Evolutionary conservation across 352 stramenopile genomes (phyloP), one percentile per base, ranked within the genome.

Genomic region (Globisporangium camurandrum): DNA sequence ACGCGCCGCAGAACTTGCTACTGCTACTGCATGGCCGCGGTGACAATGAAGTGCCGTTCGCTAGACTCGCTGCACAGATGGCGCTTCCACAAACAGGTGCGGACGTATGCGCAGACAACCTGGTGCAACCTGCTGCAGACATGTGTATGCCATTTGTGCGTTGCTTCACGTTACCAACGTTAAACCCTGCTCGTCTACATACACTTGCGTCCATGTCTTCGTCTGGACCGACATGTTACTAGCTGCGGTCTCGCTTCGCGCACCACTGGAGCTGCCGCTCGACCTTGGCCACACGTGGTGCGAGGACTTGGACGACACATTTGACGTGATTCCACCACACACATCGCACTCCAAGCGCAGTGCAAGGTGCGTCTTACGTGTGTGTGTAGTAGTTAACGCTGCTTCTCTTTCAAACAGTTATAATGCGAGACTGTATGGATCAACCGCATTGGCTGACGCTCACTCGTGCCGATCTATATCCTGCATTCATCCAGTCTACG

Each of bases 61-160:
- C 70, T 11, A 57, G 54, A 28, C 61, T 88, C 3, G 76, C 62
- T 9, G 48, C 59, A 27, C 54, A 73, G 42, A 85, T 86, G 74
- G 74, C 56, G 10, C 52, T 86, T 17, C 76, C 76, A 11, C 77
- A 86, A 52, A 86, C 77, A 61, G 76, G 76, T 88, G 44, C 6
- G 47, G n/a, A n/a, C 30, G 22, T 49, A 36, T 41, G 24, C 7
- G 22, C n/a, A n/a, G n/a, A n/a, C n/a, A n/a, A n/a, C n/a, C n/a
- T n/a, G n/a, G n/a, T n/a, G n/a, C n/a, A n/a, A n/a, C n/a, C n/a
- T n/a, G n/a, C n/a, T n/a, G n/a, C n/a, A n/a, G n/a, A n/a, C n/a
- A n/a, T n/a, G n/a, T n/a, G n/a, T n/a, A n/a, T n/a, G n/a, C n/a
- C n/a, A n/a, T n/a, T n/a, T n/a, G n/a, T n/a, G n/a, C n/a, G n/a